Evolutionary conservation across 805 yeast genomes (phyloP).

Genomic region (Yarrowia sp.): DNA sequence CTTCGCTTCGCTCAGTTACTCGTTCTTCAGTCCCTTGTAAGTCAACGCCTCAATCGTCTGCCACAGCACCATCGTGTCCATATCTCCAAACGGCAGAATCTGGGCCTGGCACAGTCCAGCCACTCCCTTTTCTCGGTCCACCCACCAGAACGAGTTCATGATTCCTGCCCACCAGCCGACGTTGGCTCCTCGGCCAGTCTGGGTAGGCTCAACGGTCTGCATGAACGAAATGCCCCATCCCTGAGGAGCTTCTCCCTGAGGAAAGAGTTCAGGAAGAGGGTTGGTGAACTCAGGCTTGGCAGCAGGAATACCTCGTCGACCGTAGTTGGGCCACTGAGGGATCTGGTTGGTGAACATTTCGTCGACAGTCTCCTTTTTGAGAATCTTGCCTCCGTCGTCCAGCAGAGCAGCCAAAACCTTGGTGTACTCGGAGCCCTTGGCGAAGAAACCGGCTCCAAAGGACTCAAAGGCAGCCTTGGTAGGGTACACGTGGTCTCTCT

Average conservation of each 20-base stretch:
- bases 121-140: conserved; percentile 52
- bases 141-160: conserved; percentile 54
- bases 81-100: conserved; percentile 52
- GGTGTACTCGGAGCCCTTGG: conserved; percentile 54
- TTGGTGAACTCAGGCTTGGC: conserved; percentile 39
- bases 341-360: conserved; percentile 51
- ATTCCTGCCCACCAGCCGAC: conserved; percentile 55
- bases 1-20: neutral
- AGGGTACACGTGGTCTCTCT: conserved; percentile 24
- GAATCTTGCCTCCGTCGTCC: conserved; percentile 52
- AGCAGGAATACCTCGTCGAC: conserved; percentile 39
- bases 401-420: conserved; percentile 53
- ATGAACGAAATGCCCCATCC: conserved; percentile 51
- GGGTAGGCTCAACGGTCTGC: conserved; percentile 43
- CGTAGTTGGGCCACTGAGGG: conserved; percentile 47
- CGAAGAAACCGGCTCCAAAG: conserved; percentile 53
- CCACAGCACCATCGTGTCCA: conserved; percentile 21
- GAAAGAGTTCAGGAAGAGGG: conserved; percentile 38
- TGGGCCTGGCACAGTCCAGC: conserved; percentile 51
- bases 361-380: conserved; percentile 50
- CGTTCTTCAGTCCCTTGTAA: neutral
- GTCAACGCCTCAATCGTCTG: conserved; percentile 28
- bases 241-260: conserved; percentile 45
- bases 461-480: conserved; percentile 10
- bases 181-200: conserved; percentile 52